These are phyloP conservation scores for Metschnikowia cerradonensis DNA, from an alignment of 805 yeast species.

Conservation along the genomic window DNA sequence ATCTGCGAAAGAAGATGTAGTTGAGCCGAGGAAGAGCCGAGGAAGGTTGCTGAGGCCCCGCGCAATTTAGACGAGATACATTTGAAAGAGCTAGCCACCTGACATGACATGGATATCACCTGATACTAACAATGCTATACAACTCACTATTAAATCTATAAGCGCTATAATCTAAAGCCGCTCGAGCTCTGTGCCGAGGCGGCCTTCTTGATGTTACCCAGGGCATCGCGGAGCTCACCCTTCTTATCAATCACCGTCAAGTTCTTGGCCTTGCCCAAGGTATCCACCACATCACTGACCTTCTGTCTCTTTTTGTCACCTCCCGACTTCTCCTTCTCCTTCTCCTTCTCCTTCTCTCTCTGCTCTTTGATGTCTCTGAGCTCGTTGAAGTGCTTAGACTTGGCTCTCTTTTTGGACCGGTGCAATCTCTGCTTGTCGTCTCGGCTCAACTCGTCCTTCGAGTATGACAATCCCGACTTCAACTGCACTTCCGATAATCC, in stretches of 20 bases:
- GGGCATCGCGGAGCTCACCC: constrained; percentile 71
- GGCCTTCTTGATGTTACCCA: constrained; percentile 59
- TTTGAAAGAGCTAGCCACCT: not conserved
- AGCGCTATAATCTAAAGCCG: constrained; percentile 20
- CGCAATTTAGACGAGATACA: not conserved
- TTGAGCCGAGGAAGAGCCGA: not conserved
- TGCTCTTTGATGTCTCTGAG: constrained; percentile 27
- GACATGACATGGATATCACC: not conserved
- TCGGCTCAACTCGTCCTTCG: constrained; percentile 75
- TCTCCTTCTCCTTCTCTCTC: constrained; percentile 21
- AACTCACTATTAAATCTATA: not conserved
- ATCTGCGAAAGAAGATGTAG: not conserved
- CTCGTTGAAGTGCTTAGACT: constrained; percentile 50
- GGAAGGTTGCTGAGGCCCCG: not conserved
- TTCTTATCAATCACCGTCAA: constrained; percentile 72
- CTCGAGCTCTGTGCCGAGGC: constrained; percentile 27
- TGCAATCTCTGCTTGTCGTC: constrained; percentile 86
- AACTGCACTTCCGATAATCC: constrained; percentile 57
- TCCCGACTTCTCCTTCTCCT: constrained; percentile 12
- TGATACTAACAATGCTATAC: not conserved
- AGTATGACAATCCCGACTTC: constrained; percentile 73
- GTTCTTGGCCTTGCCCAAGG: constrained; percentile 68
- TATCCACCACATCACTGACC: constrained; percentile 61
- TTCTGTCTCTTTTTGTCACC: constrained; percentile 46
- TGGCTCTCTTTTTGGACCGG: constrained; percentile 80